Evolutionary conservation across 345 rosid genomes (phyloP), one percentile per base, ranked within the genome.

Genomic region (Boechera stricta): DNA sequence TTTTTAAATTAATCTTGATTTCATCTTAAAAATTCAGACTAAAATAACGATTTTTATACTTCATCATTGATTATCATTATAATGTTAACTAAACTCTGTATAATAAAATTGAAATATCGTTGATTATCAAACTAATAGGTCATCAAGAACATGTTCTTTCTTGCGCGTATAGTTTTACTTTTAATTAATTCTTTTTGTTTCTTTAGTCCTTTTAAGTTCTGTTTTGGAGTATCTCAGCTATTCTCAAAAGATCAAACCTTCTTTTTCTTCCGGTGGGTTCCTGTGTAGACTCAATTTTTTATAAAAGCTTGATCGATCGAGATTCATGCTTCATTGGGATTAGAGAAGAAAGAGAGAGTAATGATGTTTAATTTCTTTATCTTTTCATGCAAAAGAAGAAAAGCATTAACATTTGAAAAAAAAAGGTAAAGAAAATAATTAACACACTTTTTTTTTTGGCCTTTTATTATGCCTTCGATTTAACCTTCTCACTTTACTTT

Each of bases 251-350:
- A 45, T 66, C 61, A 77, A 65, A 77, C 72, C 62, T 31, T 77
- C 81, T 64, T 71, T 71, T 0, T 15, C 13, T 10, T 70, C 66
- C 76, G 47, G 76, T 71, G 76, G 67, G 57, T 78, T 72, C 68
- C 41, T 45, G 52, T 59, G 73, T 57, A 51, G 64, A 78, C 77
- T 67, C 6, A 49, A 39, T 58, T 72, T 42, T 48, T 16, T 18
- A 29, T 39, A 51, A 72, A 78, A 72, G 42, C 28, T 66, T 56
- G 61, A 64, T 77, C 76, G 77, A 73, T 78, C 81, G 29, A 73
- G 63, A 78, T 67, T 78, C 72, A 78, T 78, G 74, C 59, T 78
- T 78, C 81, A 72, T 78, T 38, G 81, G 81, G 81, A 78, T 78
- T 72, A 78, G 77, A 60, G 77, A 78, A 67, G 56, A 73, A 78